Base-by-base conservation (phyloP, 225 moss, liverwort and hornwort species). In the Physcomitrellopsis africana region DNA sequence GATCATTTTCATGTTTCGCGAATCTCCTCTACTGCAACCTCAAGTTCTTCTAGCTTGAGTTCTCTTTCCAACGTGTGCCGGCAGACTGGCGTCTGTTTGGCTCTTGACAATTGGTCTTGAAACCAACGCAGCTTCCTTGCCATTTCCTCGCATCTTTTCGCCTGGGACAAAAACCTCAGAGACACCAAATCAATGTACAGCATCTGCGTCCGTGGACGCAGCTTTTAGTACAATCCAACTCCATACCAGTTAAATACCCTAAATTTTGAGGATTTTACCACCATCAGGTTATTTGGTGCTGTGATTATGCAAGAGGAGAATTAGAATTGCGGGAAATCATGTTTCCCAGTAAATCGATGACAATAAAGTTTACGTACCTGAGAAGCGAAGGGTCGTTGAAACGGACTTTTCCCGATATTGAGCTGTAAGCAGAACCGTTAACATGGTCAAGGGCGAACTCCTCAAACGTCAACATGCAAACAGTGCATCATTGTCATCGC, bases 101-200 rank as follows among this genome's bases (percentile, higher is more conserved):
- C 91, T 83, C 92, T 93, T 27, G 7, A 42, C 47, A 87, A 79
- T 64, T 94, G 90, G 72, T 83, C 90, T 76, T 86, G 90, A 76
- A 99, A 94, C 84, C 90, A 99, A 11, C 91, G 89, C 53, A 99
- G 9, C 66, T 94, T 90, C 58, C 97, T 86, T 15, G 91, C 93
- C 97, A 99, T 99, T 62, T 99, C 94, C 47, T 87, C 97, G 72
- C 93, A 94, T 47, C 94, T 90, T 80, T 89, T 99, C 0, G 86
- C 86, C 94, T 99, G 71, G 9, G 42, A 67, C 10, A 69, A 51
- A 51, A 49, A 19, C 10, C 7, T 43, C 26, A 17, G 26, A 17
- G 20, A 14, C 46, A 54, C 17, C 45, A 65, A 24, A 49, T 48
- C 7, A 3, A 70, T 4, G 6, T 16, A 29, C 27, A 26, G 8